Conservation (phyloP, 768 basidiomycete genomes). For the Suillus clintonianus region DNA sequence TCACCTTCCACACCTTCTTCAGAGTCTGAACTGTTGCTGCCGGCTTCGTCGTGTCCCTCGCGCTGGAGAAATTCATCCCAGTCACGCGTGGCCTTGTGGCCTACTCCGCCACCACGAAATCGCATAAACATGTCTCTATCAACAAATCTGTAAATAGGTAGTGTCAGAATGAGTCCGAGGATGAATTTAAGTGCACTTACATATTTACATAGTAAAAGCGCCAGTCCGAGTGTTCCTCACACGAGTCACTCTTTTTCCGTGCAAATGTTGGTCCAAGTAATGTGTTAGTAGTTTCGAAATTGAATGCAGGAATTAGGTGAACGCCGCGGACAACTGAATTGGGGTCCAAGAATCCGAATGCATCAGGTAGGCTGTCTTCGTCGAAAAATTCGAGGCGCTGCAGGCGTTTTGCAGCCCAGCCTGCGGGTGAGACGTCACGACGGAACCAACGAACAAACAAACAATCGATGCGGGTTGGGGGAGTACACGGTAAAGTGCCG, state of each 20-base stretch:
- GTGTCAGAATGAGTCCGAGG: too few species aligned
- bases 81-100: conserved; percentile 19
- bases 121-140: conserved; percentile 36
- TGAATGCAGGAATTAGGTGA: conserved; percentile 47
- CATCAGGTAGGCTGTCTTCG: conserved; percentile 16
- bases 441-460: conserved; percentile 45
- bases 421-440: conserved; percentile 23
- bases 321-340: conserved; percentile 35
- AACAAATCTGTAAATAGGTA: conserved; percentile 31
- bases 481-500: too few species aligned
- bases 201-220: conserved; percentile 32
- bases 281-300: conserved; percentile 14
- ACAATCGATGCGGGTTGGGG: conserved; percentile 33
- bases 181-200: conserved; percentile 19
- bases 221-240: conserved; percentile 27
- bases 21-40: neutral
- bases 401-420: conserved; percentile 31
- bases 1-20: neutral
- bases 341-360: conserved; percentile 52
- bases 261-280: conserved; percentile 9
- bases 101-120: conserved; percentile 30
- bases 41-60: neutral
- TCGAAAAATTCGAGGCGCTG: conserved; percentile 42
- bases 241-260: neutral
- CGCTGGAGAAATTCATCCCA: conserved; percentile 1